Evolutionary conservation across 1,284 basidiomycete genomes (phyloP), one percentile per base, ranked within the genome.

Genomic region (Apiotrichum gamsii): DNA sequence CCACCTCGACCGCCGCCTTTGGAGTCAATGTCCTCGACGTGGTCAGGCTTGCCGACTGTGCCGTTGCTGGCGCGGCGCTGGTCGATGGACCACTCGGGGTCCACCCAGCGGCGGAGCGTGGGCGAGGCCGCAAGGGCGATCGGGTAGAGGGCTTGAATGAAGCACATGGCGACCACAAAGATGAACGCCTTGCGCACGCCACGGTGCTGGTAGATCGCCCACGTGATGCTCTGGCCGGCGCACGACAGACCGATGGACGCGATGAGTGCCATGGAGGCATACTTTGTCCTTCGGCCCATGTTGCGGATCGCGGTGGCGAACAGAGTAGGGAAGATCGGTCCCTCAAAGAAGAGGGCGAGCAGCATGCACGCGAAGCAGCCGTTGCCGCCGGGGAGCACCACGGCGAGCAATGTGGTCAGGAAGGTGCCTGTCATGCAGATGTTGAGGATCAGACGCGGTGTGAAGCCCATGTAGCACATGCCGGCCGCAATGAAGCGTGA

Each of bases 271-370:
- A 65, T 61, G 9, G 65, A 59, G 5, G 60, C 59, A 19, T 57
- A 45, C 51, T 68, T 70, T 5, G 66, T 69, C 31, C 61, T 51
- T 34, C 54, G 49, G 6, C 70, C 70, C 43, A 67, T 64, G 14
- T 59, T 56, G 1, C 70, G 62, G 2, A 69, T 44, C 1, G 58
- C 60, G 23, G 67, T 69, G 20, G 70, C 68, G 57, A 65, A 71
- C 5, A 72, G 21, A 0, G 62, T 60, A 6, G 70, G 70, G 55
- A 72, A 71, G 21, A 70, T 65, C 21, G 68, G 58, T 4, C 61
- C 56, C 51, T 72, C 64, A 52, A 70, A 71, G 48, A 70, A 65
- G 34, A 60, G 51, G 42, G 59, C 43, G 4, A 72, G 56, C 23
- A 70, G 56, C 20, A 69, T 55, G 25, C 54, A 47, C 9, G 46